Base-by-base conservation (phyloP, 2,329 filamentous ascomycete species). In the Trichoderma pleuroti region DNA sequence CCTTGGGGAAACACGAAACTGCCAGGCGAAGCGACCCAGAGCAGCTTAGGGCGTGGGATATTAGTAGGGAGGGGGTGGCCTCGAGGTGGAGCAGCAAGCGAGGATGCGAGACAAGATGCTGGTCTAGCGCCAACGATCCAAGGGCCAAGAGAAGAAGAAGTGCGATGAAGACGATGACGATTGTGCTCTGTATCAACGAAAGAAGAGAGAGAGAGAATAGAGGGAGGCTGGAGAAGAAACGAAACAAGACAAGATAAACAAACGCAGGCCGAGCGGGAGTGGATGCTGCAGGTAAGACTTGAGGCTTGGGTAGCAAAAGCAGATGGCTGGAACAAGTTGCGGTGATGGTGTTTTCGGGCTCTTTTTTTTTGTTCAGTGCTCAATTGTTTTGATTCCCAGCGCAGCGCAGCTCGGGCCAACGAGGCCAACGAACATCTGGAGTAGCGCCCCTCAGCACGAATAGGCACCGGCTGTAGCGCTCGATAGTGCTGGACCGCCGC, bases 21-120 rank as follows among this genome's bases (percentile, higher is more conserved):
- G 65, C 36, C 54, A 68, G 59, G 12, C 56, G 65, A 68, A 68
- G 36, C 65, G 56, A 28, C 65, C 36, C 26, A 30, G 34, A 30
- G 24, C 18, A 59, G 52, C 63, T 34, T 61, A 60, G 56, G 56
- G 65, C 65, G 65, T 68, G 65, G 65, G 65, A 68, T 68, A 68
- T 68, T 61, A 68, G 65, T 49, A 68, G 56, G 63, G 63, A 66
- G 63, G 65, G 56, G 56, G 65, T 60, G 56, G 65, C 21, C 28
- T 39, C 32, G 56, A 52, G 28, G 65, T 68, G 65, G 65, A 68
- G 65, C 65, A 26, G n/a, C 39, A 61, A 46, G 65, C 65, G 65
- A 68, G 65, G 65, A 61, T 68, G 65, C 65, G 65, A 68, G 65
- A 68, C 65, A 61, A 68, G 65, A 68, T 39, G 65, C 65, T 32